Percentiles rank a stretch among this genome's conserved stretches.
Evolutionary conservation across 805 yeast genomes (phyloP).

Genomic region (Metschnikowia proteae): DNA sequence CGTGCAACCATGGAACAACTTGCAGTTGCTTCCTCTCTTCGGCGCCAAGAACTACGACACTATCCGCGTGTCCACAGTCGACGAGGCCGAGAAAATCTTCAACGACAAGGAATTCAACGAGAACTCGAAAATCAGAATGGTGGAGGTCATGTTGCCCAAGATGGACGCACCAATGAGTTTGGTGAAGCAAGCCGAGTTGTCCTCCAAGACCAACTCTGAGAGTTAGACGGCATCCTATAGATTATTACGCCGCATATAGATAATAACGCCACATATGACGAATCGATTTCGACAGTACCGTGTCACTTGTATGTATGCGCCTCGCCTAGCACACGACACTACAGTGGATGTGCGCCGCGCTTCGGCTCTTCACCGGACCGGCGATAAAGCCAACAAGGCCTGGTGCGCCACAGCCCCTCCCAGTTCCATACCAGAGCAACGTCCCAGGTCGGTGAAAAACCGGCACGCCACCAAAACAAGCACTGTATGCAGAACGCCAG

Average conservation of each 20-base stretch:
- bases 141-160: conserved; percentile 34
- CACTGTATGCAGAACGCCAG: not conserved
- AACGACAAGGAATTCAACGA: conserved; percentile 25
- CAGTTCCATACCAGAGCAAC: too few relatives aligned
- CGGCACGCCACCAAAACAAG: not conserved
- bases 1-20: conserved; percentile 39
- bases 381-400: too few relatives aligned
- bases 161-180: conserved; percentile 39
- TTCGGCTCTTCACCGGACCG: not conserved
- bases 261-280: not conserved
- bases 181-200: conserved; percentile 34
- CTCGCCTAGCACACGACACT: too few relatives aligned
- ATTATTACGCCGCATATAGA: too few relatives aligned
- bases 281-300: not conserved
- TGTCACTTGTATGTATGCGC: too few relatives aligned
- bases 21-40: conserved; percentile 30
- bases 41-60: conserved; percentile 30
- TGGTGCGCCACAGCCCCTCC: too few relatives aligned
- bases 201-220: conserved; percentile 26
- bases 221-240: not conserved
- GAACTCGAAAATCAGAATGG: conserved; percentile 31
- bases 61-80: conserved; percentile 23
- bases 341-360: not conserved
- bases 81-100: conserved; percentile 26
- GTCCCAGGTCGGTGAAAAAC: too few relatives aligned